Base-by-base conservation (phyloP, 148 eudicot species). In the Silene latifolia region DNA sequence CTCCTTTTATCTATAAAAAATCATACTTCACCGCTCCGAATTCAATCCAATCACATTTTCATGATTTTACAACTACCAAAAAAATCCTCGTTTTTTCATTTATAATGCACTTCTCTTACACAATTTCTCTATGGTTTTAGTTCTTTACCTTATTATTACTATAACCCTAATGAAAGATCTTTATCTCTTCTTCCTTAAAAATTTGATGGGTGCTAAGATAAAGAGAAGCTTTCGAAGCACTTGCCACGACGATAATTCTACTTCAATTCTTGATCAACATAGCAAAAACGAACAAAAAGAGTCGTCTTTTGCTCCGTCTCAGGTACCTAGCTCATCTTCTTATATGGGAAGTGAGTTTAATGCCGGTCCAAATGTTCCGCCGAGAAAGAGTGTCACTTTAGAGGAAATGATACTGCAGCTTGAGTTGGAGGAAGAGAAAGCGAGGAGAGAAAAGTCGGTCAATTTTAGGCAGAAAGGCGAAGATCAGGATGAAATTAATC, bases 381-480 rank as follows among this genome's bases (percentile, higher is more conserved):
- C 85, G 8, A 83, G 78, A 29, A 79, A 82, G 68, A 82, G 85
- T 29, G 89, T 84, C 8, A 94, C 97, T 4, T 63, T 94, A 69
- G 96, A 94, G 80, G 98, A 94, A 73, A 94, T 94, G 97, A 90
- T 94, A 56, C 44, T 89, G 17, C 90, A 88, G 72, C 82, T 94
- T 19, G 98, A 94, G 63, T 39, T 87, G 61, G 98, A 92, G 71
- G 96, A 94, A 69, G 90, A 80, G 61, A 77, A 75, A 72, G 91
- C 90, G 4, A 83, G 89, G 72, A 89, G 68, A 42, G 91, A 77
- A 8, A 86, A 76, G 78, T 81, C 75, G 0, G 85, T 73, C 7
- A 19, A 78, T 10, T 76, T 27, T 20, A 69, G 72, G 72, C 57
- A 21, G 20, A 69, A 18, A 10, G 57, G 23, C 63, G 71, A 79